These are phyloP conservation scores for Tuber melanosporum DNA, from an alignment of 495 filamentous ascomycete genomes.

Conservation along the genomic window DNA sequence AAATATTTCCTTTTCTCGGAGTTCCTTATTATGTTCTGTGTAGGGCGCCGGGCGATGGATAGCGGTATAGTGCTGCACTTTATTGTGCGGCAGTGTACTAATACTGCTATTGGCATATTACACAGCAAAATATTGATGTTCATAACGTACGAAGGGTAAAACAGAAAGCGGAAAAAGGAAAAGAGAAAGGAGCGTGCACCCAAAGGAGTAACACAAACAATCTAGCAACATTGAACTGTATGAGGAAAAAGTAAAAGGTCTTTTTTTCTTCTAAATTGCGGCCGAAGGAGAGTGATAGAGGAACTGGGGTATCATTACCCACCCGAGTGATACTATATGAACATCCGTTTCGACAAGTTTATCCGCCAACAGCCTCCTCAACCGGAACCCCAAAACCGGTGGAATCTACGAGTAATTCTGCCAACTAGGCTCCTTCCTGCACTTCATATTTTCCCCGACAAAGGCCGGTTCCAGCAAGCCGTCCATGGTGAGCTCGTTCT, in stretches of 20 bases:
- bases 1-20: not conserved
- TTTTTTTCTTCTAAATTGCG: not conserved
- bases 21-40: not conserved
- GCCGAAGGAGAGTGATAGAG: not conserved
- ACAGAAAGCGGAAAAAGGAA: not conserved
- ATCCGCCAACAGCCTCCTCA: conserved; percentile 28
- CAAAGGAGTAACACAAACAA: not conserved
- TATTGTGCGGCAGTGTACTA: not conserved
- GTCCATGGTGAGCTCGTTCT: conserved; percentile 44
- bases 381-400: conserved; percentile 42
- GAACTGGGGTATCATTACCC: not conserved
- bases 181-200: not conserved
- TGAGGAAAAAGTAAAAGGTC: not conserved
- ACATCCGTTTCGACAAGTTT: not conserved
- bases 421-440: conserved; percentile 35
- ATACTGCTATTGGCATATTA: not conserved
- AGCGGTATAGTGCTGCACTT: not conserved
- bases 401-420: conserved; percentile 45
- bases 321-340: conserved; percentile 1
- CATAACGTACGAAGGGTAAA: not conserved
- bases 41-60: not conserved
- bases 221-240: not conserved
- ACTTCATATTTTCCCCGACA: conserved; percentile 27
- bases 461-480: conserved; percentile 47
- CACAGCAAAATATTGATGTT: not conserved